phyloP scores from a whole-genome alignment of 257 asterid genomes.

The Handroanthus guayacan region DNA sequence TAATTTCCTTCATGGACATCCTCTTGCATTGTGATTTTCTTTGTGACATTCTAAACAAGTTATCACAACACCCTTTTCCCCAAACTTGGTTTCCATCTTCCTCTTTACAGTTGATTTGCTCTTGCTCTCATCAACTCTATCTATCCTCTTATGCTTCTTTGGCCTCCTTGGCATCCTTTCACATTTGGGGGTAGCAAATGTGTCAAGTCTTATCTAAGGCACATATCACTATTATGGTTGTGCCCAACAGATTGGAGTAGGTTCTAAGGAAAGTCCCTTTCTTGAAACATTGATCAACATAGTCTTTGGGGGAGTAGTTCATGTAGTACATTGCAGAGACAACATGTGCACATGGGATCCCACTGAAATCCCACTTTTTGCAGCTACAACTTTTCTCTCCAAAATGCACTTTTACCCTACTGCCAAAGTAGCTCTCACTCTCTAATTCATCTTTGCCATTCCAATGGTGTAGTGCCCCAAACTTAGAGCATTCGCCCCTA shows the following conservation, averaged over 20 bases:
- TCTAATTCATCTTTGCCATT: not conserved
- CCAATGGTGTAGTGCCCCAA: not conserved
- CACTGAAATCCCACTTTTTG: not conserved
- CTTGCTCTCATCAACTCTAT: too few species aligned
- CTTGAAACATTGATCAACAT: not conserved
- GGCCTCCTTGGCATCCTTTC: not conserved
- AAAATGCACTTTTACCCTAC: not conserved
- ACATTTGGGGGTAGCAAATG: not conserved
- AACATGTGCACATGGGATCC: not conserved
- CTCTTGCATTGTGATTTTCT: not conserved
- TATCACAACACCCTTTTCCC: not conserved
- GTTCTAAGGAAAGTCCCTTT: not conserved
- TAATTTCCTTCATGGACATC: not conserved
- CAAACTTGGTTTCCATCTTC: not conserved
- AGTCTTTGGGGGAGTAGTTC: not conserved
- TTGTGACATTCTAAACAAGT: not conserved
- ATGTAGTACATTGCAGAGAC: not conserved
- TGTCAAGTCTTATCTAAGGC: not conserved
- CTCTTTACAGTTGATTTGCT: not conserved
- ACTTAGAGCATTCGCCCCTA: too few species aligned
- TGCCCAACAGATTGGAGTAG: not conserved
- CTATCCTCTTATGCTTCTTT: not conserved
- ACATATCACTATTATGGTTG: too few species aligned
- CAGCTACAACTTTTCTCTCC: not conserved
- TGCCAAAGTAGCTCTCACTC: not conserved